Evolutionary conservation across 2,329 filamentous ascomycete genomes (phyloP).

Genomic region (Cyphellophora europaea): DNA sequence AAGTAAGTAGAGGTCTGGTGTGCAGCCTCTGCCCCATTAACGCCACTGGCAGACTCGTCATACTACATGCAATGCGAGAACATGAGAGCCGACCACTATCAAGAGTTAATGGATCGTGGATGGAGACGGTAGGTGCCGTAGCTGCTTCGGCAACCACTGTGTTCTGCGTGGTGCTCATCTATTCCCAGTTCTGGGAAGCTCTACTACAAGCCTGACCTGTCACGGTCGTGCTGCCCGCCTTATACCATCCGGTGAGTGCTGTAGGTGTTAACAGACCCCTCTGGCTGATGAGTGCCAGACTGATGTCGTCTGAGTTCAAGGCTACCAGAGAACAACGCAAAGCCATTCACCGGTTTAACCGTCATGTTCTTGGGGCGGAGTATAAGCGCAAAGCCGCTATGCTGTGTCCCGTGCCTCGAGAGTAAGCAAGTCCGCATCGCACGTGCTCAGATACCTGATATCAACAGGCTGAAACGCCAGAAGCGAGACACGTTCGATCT

Average conservation of each 20-base stretch:
- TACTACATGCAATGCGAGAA: conserved; percentile 37
- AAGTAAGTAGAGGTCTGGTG: conserved; percentile 27
- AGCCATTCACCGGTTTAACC: conserved; percentile 40
- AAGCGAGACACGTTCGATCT: conserved; percentile 36
- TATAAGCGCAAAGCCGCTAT: conserved; percentile 36
- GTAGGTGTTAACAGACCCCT: not conserved
- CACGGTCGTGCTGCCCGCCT: conserved; percentile 79
- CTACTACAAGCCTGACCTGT: conserved; percentile 49
- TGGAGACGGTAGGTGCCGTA: conserved; percentile 34
- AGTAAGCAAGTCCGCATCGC: not conserved
- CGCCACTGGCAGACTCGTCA: conserved; percentile 27
- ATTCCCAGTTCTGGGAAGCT: conserved; percentile 34
- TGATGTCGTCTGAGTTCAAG: conserved; percentile 33
- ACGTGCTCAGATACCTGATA: conserved; percentile 1
- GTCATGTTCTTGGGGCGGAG: conserved; percentile 36
- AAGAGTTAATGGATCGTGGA: conserved; percentile 36
- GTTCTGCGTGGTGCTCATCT: conserved; percentile 2
- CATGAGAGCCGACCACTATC: conserved; percentile 37
- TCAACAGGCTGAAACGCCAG: conserved; percentile 32
- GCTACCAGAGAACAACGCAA: conserved; percentile 37
- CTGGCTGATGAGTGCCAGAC: conserved; percentile 19
- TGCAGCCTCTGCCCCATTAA: conserved; percentile 24
- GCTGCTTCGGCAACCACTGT: conserved; percentile 1
- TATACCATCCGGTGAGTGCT: conserved; percentile 42
- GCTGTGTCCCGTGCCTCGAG: conserved; percentile 27